Evolutionary conservation across 805 yeast genomes (phyloP), one percentile per base, ranked within the genome.

Genomic region (Wickerhamiella nectarea): DNA sequence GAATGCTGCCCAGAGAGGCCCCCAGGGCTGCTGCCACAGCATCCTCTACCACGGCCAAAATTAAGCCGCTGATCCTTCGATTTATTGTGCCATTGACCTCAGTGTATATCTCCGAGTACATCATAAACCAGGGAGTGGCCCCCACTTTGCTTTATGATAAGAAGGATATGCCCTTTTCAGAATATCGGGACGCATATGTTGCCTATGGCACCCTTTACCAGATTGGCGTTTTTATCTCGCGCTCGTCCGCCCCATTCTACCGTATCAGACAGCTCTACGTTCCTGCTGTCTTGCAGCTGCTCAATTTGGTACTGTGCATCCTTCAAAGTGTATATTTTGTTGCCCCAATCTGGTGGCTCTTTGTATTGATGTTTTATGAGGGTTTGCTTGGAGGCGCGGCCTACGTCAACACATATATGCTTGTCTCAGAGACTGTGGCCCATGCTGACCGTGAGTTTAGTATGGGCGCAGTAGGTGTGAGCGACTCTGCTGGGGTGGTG

Each of bases 121-220:
- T 78, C 18, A 89, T 89, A 47, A 89, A 89, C 58, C 97, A 89
- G 59, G 95, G 95, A 0, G 72, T 89, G 1, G 71, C 94, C 0
- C 96, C 97, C 2, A 87, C 96, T 0, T 63, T 89, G 36, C 63
- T 89, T 6, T 89, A 81, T 55, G 87, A 89, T 0, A 53, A 85
- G 3, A 73, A 75, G 1, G 69, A 72, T 19, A 68, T 80, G 58
- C 94, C 94, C 3, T 82, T 86, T 54, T 55, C 62, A 2, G 63
- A 72, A 15, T 84, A 72, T 58, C 70, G 96, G 49, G 97, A 89
- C 54, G 80, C 83, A 3, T 89, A 89, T 58, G 97, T 89, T 11
- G 76, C 85, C 0, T 89, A 89, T 56, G 93, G 95, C 6, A 79
- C 94, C 3, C 60, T 87, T 3, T 89, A 89, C 54, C 97, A 89